These are phyloP conservation scores for Penicillium diatomitis DNA, from an alignment of 495 filamentous ascomycete species.

Conservation along the genomic window DNA sequence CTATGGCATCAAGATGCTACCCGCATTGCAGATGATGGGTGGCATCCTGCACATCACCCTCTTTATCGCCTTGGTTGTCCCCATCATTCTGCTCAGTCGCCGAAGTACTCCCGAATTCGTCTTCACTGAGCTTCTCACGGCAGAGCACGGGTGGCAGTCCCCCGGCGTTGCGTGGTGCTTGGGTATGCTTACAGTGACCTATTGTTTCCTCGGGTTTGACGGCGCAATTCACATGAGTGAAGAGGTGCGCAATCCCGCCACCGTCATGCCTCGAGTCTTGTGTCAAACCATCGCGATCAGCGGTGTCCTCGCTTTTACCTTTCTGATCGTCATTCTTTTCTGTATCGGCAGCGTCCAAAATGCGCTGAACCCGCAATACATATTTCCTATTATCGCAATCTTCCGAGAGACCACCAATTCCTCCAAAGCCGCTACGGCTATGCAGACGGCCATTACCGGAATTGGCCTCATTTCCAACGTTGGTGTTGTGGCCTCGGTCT, in stretches of 20 bases:
- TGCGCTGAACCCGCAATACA: conserved; percentile 16
- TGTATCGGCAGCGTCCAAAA: conserved; percentile 27
- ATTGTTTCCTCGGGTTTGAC: conserved; percentile 22
- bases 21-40: conserved; percentile 34
- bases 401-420: conserved; percentile 19
- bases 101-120: conserved; percentile 33
- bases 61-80: conserved; percentile 37
- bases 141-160: conserved; percentile 22
- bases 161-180: conserved; percentile 33
- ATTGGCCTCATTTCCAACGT: conserved; percentile 15
- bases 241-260: conserved; percentile 30
- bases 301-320: conserved; percentile 28
- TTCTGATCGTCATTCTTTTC: conserved; percentile 28
- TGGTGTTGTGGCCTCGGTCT: conserved; percentile 33
- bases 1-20: conserved; percentile 30
- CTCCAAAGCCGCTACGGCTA: conserved; percentile 14
- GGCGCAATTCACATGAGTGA: conserved; percentile 26
- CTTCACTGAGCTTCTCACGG: conserved; percentile 29
- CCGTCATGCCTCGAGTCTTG: conserved; percentile 23
- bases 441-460: conserved; percentile 13
- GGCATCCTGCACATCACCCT: conserved; percentile 37
- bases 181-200: conserved; percentile 24
- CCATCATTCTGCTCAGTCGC: conserved; percentile 33
- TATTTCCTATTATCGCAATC: conserved; percentile 20
- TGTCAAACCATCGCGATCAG: conserved; percentile 26